A percentile compares a stretch with the other conserved stretches of the same genome.
These are phyloP conservation scores for Corymbia maculata DNA, from an alignment of 345 rosid species.

Conservation along the genomic window DNA sequence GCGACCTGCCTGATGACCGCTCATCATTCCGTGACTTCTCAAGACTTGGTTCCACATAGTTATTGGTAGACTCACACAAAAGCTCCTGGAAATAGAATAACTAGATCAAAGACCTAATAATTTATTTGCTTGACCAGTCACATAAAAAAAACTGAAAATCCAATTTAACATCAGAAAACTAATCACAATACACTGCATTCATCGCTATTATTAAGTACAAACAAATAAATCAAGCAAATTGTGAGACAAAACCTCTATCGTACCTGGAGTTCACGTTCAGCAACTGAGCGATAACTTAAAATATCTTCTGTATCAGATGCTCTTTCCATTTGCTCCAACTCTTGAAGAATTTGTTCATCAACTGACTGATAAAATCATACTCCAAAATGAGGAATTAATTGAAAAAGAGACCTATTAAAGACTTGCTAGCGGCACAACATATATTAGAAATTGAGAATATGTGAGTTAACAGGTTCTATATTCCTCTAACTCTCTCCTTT, in stretches of 20 bases:
- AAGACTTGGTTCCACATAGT: conserved; percentile 13
- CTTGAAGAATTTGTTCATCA: conserved; percentile 47
- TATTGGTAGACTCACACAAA: conserved; percentile 20
- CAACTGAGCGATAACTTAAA: conserved; percentile 73
- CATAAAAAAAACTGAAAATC: not conserved
- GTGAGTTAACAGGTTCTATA: not conserved
- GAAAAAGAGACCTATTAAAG: not conserved
- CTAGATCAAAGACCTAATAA: not conserved
- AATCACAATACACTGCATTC: not conserved
- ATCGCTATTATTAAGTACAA: not conserved
- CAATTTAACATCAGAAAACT: not conserved
- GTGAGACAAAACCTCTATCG: not conserved
- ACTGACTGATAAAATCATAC: conserved; percentile 42
- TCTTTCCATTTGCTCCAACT: conserved; percentile 87
- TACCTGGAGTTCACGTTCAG: conserved; percentile 86
- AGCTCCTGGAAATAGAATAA: conserved; percentile 35
- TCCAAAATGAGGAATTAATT: not conserved
- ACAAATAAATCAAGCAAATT: not conserved
- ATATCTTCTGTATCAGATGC: conserved; percentile 79
- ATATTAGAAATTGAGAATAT: not conserved
- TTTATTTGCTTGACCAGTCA: not conserved
- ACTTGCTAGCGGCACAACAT: not conserved
- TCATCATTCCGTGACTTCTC: conserved; percentile 58
- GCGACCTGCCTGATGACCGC: conserved; percentile 40
- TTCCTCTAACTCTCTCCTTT: not conserved